Base-by-base conservation (phyloP, 306 rosid genomes). In the Ceratonia siliqua region DNA sequence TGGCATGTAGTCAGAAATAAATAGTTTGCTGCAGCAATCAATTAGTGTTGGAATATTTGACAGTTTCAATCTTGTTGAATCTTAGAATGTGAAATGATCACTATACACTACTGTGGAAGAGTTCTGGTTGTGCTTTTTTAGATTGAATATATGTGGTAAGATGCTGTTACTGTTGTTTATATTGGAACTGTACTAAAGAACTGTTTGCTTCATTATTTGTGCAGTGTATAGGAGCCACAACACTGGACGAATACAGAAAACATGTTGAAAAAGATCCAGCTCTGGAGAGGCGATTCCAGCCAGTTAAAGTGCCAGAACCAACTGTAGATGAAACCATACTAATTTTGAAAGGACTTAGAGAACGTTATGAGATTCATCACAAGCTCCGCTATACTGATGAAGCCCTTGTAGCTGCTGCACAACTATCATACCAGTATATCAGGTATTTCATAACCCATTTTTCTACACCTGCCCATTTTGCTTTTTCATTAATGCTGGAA, bases 171-270 rank as follows among this genome's bases (percentile, higher is more conserved):
- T 36, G 52, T 36, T 68, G 22, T 38, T 43, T 74, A 32, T 62
- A 38, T 52, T 76, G 64, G 73, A 45, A 57, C 14, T 70, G 52
- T 9, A 18, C 76, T 69, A 28, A 61, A 56, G 27, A 75, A 62
- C 36, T 74, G 78, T 75, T 18, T 36, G 20, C 72, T 76, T 86
- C 21, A 56, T 70, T 62, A 41, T 75, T 68, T 80, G 39, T 83
- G 81, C 85, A 94, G 99, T 94, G 99, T 73, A 94, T 94, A 74
- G 99, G 99, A 67, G 99, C 99, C 82, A 94, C 99, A 15, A 94
- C 99, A 36, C 84, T 94, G 11, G 99, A 94, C 28, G 99, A 94
- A 83, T 94, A 94, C 85, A 90, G 99, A 85, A 94, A 92, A 82
- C 99, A 94, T 81, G 89, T 94, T 79, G 99, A 94, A 74, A 94